These are phyloP conservation scores for Trametes cinnabarina DNA, from an alignment of 768 basidiomycete species.

Conservation along the genomic window DNA sequence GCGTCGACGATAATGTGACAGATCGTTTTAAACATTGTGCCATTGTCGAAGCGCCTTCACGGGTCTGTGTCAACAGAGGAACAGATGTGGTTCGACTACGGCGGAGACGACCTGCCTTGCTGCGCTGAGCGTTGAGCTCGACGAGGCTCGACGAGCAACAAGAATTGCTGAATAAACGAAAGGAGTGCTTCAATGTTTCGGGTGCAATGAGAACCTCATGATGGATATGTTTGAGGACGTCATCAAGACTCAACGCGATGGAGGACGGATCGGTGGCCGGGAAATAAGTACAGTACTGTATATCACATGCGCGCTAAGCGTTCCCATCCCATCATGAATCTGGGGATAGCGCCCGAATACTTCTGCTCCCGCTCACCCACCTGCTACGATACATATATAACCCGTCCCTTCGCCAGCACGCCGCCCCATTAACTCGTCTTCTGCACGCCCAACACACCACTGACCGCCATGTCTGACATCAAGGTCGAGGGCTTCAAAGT, in stretches of 20 bases:
- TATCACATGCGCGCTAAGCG: conserved; percentile 14
- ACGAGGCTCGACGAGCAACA: no score
- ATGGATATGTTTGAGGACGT: background rate
- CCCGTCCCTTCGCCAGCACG: background rate
- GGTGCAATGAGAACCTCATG: no score
- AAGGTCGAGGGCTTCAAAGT: conserved; percentile 78
- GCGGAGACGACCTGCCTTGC: no score
- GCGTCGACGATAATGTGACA: no score
- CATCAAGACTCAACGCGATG: background rate
- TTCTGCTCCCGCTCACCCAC: conserved; percentile 8
- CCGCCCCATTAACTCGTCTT: background rate
- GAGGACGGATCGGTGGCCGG: background rate
- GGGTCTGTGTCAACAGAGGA: no score
- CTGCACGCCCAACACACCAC: background rate
- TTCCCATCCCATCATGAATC: conserved; percentile 15
- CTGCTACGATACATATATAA: conserved; percentile 7
- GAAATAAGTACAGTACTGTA: no score
- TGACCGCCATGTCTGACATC: conserved; percentile 59
- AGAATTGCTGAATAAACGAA: no score
- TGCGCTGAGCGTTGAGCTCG: no score
- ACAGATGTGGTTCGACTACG: no score
- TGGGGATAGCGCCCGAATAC: conserved; percentile 1
- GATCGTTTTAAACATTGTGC: no score
- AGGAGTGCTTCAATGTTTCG: no score
- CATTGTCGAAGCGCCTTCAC: no score